Base-by-base conservation (phyloP, 495 filamentous ascomycete species). In the Acidomyces sp. region DNA sequence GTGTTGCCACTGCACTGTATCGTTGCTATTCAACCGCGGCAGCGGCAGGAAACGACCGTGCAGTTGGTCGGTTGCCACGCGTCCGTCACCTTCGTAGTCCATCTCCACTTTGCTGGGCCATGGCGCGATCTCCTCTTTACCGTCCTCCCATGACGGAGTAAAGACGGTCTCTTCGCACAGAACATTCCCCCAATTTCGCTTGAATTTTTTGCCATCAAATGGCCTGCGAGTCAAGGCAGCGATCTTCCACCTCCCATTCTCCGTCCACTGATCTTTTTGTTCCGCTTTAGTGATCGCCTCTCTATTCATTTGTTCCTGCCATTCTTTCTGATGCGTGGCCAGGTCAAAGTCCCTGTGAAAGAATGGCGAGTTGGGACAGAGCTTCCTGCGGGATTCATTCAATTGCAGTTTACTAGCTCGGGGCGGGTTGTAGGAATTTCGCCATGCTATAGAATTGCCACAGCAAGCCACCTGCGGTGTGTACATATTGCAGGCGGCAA, bases 21-120 rank as follows among this genome's bases (percentile, higher is more conserved):
- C 39, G 17, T 47, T 42, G 31, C 35, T 37, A 2, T 27, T 27
- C 2, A 47, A 25, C 7, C 52, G 37, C 9, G 52, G 52, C n/a
- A 51, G 17, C 16, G 39, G 32, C 3, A 44, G 40, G 34, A 45
- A 55, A 28, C 52, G 43, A 10, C 52, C 24, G 34, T 51, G 48
- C 19, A 45, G 18, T 11, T 28, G 31, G 20, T 51, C 47, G 1
- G 48, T 45, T 12, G 32, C 20, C 13, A 39, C 43, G 36, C 52
- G 52, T 11, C 34, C 42, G 25, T 48, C 44, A 9, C 52, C 52
- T 37, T 55, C 52, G 38, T 51, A 55, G 18, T 42, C 36, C 43
- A 44, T 45, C 36, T 55, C 43, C 28, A 39, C 29, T 6, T 35
- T 27, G 34, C 31, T 39, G 16, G 52, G 52, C 52, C 52, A 55